A percentile compares a stretch with the other conserved stretches of the same genome.
Evolutionary conservation across 768 basidiomycete genomes (phyloP).

Genomic region (Naganishia vaughanmartiniae): DNA sequence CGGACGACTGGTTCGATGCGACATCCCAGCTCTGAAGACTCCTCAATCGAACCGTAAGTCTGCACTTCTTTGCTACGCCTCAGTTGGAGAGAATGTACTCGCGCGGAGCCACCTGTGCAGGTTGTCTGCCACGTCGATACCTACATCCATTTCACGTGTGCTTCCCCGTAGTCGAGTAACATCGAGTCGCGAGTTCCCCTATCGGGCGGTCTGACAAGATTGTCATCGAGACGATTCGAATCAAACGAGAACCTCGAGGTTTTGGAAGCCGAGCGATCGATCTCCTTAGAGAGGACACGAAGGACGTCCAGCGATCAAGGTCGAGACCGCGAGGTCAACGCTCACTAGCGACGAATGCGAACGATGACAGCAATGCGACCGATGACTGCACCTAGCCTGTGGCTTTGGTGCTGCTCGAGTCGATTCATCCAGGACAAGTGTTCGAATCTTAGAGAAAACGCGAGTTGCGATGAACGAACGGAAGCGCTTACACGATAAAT

Average conservation of each 20-base stretch:
- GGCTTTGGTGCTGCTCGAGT: not conserved
- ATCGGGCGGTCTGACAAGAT: not conserved
- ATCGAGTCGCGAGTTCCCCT: not conserved
- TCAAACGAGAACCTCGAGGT: constrained; percentile 19
- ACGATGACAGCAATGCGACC: too few species aligned
- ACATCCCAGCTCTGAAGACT: constrained; percentile 72
- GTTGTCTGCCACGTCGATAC: constrained; percentile 2
- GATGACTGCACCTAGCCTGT: too few species aligned
- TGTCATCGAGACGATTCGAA: constrained; percentile 5
- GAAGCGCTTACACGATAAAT: constrained; percentile 17
- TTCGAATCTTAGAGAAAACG: not conserved
- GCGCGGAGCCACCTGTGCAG: not conserved
- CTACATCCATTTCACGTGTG: constrained; percentile 7
- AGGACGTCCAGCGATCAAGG: constrained; percentile 1
- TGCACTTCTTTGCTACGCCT: constrained; percentile 2
- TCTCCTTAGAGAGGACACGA: not conserved
- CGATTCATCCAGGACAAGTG: not conserved
- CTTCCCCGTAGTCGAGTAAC: constrained; percentile 8
- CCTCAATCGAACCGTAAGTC: constrained; percentile 79
- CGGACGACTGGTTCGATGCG: constrained; percentile 80
- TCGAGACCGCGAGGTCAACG: constrained; percentile 13
- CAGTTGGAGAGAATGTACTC: not conserved
- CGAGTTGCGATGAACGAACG: constrained; percentile 14
- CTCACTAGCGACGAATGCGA: not conserved
- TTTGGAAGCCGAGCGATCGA: not conserved